phyloP scores from a whole-genome alignment of 192 early-diverging fungal species.

The Linnemannia hyalina region DNA sequence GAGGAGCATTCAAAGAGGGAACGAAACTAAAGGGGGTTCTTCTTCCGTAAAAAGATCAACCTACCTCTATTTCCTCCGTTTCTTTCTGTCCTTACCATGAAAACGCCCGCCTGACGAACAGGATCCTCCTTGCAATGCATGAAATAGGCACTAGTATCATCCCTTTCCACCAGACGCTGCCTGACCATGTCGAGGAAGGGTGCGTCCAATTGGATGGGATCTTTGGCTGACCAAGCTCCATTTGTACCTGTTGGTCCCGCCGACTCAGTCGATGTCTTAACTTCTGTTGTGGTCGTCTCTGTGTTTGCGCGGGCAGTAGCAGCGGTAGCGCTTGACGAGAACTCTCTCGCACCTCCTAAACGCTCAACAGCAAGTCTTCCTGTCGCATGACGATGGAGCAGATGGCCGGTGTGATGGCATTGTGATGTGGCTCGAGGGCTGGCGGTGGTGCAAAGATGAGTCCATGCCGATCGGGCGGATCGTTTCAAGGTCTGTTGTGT shows the following conservation, averaged over 20 bases:
- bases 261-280: neutral
- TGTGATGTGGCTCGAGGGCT: neutral
- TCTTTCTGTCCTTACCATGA: constrained; percentile 28
- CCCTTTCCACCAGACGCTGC: constrained; percentile 21
- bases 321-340: neutral
- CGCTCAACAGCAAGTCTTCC: neutral
- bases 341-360: neutral
- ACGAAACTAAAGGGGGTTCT: neutral
- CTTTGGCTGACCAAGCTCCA: neutral
- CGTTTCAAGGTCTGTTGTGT: neutral
- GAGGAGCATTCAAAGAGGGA: neutral
- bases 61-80: neutral
- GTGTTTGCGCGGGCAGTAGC: neutral
- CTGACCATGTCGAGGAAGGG: constrained; percentile 30
- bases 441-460: neutral
- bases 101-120: constrained; percentile 46
- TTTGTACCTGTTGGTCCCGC: neutral
- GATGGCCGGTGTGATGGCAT: neutral
- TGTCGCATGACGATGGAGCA: neutral
- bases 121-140: constrained; percentile 28
- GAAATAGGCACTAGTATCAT: constrained; percentile 43
- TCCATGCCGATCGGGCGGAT: neutral
- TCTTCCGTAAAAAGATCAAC: neutral
- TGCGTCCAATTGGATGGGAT: constrained; percentile 19
- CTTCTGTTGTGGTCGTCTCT: neutral